phyloP scores from a whole-genome alignment of 352 stramenopile genomes.

The Phytophthora idaei region DNA sequence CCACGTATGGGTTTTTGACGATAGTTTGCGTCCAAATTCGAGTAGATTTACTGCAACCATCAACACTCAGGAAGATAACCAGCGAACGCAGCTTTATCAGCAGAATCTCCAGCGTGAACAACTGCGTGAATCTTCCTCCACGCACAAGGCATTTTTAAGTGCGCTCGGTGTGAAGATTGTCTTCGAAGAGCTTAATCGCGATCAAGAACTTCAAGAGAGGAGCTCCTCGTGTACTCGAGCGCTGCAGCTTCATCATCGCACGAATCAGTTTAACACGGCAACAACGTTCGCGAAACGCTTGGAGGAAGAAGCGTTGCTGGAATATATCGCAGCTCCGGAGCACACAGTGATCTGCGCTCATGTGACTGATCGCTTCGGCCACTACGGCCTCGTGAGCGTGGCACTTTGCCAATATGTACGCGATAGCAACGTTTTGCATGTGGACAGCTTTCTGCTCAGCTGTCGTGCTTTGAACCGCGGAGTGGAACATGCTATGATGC shows the following conservation, averaged over 20 bases:
- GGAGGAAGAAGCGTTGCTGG: slow-evolving; percentile 31
- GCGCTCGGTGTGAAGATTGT: slow-evolving; percentile 71
- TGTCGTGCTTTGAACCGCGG: slow-evolving; percentile 73
- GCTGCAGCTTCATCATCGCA: slow-evolving; percentile 73
- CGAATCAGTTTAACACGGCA: slow-evolving; percentile 75
- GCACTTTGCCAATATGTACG: slow-evolving; percentile 37
- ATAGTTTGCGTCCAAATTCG: slow-evolving; percentile 4
- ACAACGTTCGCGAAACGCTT: slow-evolving; percentile 57
- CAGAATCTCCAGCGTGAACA: slow-evolving; percentile 52
- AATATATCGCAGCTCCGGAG: slow-evolving; percentile 26
- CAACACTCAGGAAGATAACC: slow-evolving; percentile 49
- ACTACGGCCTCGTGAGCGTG: slow-evolving; percentile 73
- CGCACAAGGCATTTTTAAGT: slow-evolving; percentile 67
- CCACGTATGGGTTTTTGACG: slow-evolving; percentile 64
- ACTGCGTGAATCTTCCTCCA: slow-evolving; percentile 35
- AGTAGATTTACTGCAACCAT: slow-evolving; percentile 2
- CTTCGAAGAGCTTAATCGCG: slow-evolving; percentile 49
- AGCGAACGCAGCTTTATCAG: slow-evolving; percentile 64
- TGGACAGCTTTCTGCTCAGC: slow-evolving; percentile 75
- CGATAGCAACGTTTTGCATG: slow-evolving; percentile 20
- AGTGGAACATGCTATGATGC: slow-evolving; percentile 72
- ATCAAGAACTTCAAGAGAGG: slow-evolving; percentile 21
- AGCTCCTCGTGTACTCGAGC: slow-evolving; percentile 44
- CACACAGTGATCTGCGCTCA: slow-evolving; percentile 53
- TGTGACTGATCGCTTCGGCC: slow-evolving; percentile 76